A percentile compares a stretch with the other conserved stretches of the same genome.
Evolutionary conservation across 116 monocot species (phyloP).

Genomic region (Phalaenopsis hybrid): DNA sequence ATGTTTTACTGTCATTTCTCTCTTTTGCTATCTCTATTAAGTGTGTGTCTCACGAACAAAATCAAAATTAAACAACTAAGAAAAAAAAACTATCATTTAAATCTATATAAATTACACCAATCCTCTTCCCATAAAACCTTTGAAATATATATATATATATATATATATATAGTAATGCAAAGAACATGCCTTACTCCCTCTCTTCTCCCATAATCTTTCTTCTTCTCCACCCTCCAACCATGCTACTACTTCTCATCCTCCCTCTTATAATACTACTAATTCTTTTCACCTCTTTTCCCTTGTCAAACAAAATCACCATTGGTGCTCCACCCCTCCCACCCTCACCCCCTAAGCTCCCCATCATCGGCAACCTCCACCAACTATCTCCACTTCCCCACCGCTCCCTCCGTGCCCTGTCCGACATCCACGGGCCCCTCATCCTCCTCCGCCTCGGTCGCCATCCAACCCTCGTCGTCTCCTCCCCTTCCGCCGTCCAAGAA

Average conservation of each 20-base stretch:
- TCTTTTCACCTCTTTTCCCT: background rate
- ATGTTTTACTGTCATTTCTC: no score
- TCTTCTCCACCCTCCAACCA: background rate
- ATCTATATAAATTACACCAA: no score
- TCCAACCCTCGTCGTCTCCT: constrained; percentile 16
- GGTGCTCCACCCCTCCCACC: background rate
- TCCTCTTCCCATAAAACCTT: background rate
- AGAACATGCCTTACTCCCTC: background rate
- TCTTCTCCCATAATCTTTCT: no score
- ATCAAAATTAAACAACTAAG: no score
- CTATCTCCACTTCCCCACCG: constrained; percentile 12
- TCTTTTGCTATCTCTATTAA: no score
- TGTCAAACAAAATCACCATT: background rate
- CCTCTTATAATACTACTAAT: background rate
- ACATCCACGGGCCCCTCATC: constrained; percentile 16
- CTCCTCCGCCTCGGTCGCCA: constrained; percentile 14
- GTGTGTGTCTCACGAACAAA: no score
- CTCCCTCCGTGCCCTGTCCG: constrained; percentile 11
- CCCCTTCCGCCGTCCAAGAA: constrained; percentile 4
- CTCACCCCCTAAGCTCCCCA: constrained; percentile 7
- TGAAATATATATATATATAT: background rate
- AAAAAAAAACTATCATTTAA: no score
- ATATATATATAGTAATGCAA: background rate
- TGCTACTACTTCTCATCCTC: background rate
- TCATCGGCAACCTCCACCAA: constrained; percentile 24